Base-by-base conservation (phyloP, 1,284 basidiomycete species). In the Thecaphora thlaspeos region DNA sequence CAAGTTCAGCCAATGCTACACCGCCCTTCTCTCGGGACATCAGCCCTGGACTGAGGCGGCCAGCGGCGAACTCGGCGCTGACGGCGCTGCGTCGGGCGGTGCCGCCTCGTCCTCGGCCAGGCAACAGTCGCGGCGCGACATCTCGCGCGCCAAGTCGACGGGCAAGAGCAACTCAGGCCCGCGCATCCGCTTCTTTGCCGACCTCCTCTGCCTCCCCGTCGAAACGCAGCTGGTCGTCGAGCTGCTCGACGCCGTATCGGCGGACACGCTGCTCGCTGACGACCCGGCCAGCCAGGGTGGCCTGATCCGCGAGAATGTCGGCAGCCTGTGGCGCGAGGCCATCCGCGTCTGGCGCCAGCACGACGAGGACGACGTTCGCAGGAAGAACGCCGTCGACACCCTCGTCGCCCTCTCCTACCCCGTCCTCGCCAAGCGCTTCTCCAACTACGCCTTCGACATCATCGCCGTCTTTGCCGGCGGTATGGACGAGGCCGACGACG, bases 401-500 rank as follows among this genome's bases (percentile, higher is more conserved):
- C 47, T 75, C 15, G 44, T 71, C 12, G 71, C 67, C 3, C 53
- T 75, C 10, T 73, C 73, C 8, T 53, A 50, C 21, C 59, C 70
- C 18, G 58, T 75, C 45, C 61, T 75, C 43, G 59, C 46, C 48
- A 74, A 74, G 49, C 46, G 56, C 5, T 70, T 73, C 48, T 49
- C 67, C 37, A 68, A 75, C 51, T 68, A 71, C 48, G 61, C 71
- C 12, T 66, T 74, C 21, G 72, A 74, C 42, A 46, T 74, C 45
- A 71, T 75, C 42, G 57, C 59, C 21, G 52, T 75, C 39, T 58
- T 75, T 38, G 73, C 72, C 2, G 70, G 70, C 1, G 65, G 71
- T n/a, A 75, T 75, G 69, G 68, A 71, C 17, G 73, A 75, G 17
- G 71, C 72, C 17, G 73, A 75, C 43, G 70, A 74, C 7, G 63